phyloP scores from a whole-genome alignment of 768 basidiomycete genomes.

The Kwoniella dendrophila region DNA sequence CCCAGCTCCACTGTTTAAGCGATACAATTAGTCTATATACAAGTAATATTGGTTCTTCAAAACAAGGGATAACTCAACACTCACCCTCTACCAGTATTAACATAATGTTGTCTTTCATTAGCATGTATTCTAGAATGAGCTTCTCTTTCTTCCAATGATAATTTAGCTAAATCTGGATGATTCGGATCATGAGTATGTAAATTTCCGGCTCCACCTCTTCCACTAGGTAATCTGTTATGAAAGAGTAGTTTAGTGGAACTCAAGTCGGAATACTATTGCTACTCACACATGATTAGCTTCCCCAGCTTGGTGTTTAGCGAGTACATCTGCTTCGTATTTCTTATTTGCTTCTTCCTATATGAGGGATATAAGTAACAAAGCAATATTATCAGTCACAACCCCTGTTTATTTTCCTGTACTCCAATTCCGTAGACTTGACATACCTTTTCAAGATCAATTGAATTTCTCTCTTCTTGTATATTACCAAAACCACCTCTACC shows the following conservation, averaged over 20 bases:
- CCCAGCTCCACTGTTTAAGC: slow-evolving; percentile 38
- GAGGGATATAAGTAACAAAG: too few species aligned
- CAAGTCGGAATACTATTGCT: too few species aligned
- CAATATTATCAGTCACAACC: too few species aligned
- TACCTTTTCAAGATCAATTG: slow-evolving; percentile 45
- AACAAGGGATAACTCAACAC: slow-evolving; percentile 10
- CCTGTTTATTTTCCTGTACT: too few species aligned
- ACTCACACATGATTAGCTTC: slow-evolving; percentile 46
- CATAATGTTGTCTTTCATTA: slow-evolving; percentile 26
- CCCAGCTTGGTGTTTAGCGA: slow-evolving; percentile 36
- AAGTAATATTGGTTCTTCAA: not conserved
- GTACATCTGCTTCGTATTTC: slow-evolving; percentile 42
- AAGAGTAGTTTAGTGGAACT: not conserved
- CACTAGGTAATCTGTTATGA: slow-evolving; percentile 5
- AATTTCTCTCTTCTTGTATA: slow-evolving; percentile 37
- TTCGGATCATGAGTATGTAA: slow-evolving; percentile 30
- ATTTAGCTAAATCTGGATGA: slow-evolving; percentile 27
- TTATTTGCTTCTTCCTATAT: slow-evolving; percentile 37
- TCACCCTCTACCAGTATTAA: slow-evolving; percentile 48
- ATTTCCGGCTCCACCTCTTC: slow-evolving; percentile 27
- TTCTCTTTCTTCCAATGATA: slow-evolving; percentile 49
- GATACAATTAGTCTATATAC: not conserved
- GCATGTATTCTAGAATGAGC: slow-evolving; percentile 44
- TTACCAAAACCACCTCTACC: slow-evolving; percentile 55
- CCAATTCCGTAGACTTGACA: too few species aligned